phyloP scores from a whole-genome alignment of 495 filamentous ascomycete genomes.

The Usnea hakonensis region DNA sequence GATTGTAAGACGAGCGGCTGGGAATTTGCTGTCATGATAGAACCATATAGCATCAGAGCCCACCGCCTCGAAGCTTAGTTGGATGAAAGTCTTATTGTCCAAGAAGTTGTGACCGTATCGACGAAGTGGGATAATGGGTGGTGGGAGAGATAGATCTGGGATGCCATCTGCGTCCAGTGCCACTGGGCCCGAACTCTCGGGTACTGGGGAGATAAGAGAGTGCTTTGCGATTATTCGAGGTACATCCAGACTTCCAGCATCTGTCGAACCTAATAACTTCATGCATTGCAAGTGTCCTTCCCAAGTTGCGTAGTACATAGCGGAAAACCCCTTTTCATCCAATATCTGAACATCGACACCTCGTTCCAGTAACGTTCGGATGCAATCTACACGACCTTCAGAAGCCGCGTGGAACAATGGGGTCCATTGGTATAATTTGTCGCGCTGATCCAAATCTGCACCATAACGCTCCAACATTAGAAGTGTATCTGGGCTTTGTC shows the following conservation, averaged over 20 bases:
- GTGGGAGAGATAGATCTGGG: conserved; percentile 83
- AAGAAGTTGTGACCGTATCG: conserved; percentile 98
- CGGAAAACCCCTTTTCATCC: conserved; percentile 87
- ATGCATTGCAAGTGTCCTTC: conserved; percentile 95
- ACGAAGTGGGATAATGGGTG: conserved; percentile 88
- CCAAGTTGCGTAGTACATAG: conserved; percentile 98
- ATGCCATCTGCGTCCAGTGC: conserved; percentile 76
- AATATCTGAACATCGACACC: conserved; percentile 65
- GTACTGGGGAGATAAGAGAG: conserved; percentile 27
- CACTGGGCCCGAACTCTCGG: conserved; percentile 53
- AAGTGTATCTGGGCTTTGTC: conserved; percentile 68
- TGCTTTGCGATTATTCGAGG: conserved; percentile 18
- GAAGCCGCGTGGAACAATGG: conserved; percentile 93
- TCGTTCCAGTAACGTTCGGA: conserved; percentile 67
- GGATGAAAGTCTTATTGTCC: conserved; percentile 90
- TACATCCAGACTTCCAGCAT: conserved; percentile 26
- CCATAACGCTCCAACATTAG: conserved; percentile 75
- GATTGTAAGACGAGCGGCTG: conserved; percentile 88
- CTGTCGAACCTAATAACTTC: conserved; percentile 61
- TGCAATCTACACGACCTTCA: conserved; percentile 85
- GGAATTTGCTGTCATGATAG: conserved; percentile 92
- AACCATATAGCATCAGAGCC: conserved; percentile 69
- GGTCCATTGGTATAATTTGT: conserved; percentile 96
- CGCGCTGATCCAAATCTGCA: conserved; percentile 84
- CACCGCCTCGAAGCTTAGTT: conserved; percentile 74